phyloP scores from a whole-genome alignment of 371 early-diverging fungal species.

The Blakeslea trispora region DNA sequence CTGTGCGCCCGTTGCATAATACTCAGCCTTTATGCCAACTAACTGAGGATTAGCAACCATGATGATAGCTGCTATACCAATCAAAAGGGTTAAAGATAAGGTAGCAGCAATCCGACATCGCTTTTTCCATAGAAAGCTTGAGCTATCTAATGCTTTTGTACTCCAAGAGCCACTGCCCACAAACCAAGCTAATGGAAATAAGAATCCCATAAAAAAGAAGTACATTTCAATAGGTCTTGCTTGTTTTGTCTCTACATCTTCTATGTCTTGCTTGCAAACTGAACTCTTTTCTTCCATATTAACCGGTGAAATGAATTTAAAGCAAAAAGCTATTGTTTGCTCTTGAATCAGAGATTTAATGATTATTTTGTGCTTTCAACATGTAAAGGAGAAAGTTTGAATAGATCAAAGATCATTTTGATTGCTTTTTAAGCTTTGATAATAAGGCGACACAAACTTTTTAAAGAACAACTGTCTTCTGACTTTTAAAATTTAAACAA shows the following conservation, averaged over 20 bases:
- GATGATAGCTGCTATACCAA: conserved; percentile 29
- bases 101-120: conserved; percentile 48
- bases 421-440: no score
- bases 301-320: no score
- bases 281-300: neutral
- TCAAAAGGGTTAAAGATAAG: conserved; percentile 24
- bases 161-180: conserved; percentile 33
- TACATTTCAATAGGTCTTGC: conserved; percentile 20
- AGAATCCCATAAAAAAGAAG: conserved; percentile 40
- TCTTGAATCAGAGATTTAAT: no score
- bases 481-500: no score
- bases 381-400: neutral
- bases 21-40: conserved; percentile 36
- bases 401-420: neutral
- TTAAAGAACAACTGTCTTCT: no score
- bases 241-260: neutral
- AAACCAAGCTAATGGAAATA: conserved; percentile 43
- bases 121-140: conserved; percentile 39
- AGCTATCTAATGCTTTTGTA: conserved; percentile 1
- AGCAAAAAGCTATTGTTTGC: no score
- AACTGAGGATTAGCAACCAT: conserved; percentile 41
- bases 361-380: no score
- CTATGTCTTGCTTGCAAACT: no score
- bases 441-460: no score
- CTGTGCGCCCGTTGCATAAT: conserved; percentile 30